Evolutionary conservation across 1,284 basidiomycete genomes (phyloP), one percentile per base, ranked within the genome.

Genomic region (Puccinia coronata): DNA sequence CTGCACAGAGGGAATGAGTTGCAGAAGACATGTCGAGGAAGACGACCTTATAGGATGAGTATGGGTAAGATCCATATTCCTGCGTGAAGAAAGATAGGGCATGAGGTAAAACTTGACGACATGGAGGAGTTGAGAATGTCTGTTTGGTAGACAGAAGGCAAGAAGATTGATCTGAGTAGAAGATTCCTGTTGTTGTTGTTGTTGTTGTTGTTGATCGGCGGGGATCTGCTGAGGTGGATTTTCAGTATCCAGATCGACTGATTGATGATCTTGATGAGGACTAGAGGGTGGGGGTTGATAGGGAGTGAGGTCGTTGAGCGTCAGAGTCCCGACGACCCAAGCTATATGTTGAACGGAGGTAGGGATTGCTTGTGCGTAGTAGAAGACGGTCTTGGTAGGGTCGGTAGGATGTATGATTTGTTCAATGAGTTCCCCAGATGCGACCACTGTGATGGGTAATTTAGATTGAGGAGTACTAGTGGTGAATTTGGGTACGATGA

Each of bases 11-110:
- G 70, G 86, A 85, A 51, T 83, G 81, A 28, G 84, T 83, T 82
- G 96, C 89, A 83, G 96, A 92, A 78, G 84, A 84, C 63, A 83
- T 82, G 82, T 98, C 93, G 81, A 99, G 93, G 84, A 98, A 97
- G n/a, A 96, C 93, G 82, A 97, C 86, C 85, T 98, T 98, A 89
- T 93, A 95, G 57, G 96, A 96, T 31, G 92, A 91, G 86, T 96
- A 99, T 0, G 97, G 97, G 86, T 98, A 99, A 1, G 95, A 96
- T 41, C 96, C 96, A 84, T 92, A 97, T 86, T 98, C 95, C 31
- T 92, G 91, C 25, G 92, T 91, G 86, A 93, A 97, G 87, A 94
- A 98, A 83, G 90, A 91, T 92, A 99, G 95, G 8, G 96, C 94
- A 34, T 92, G 90, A 53, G 94, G 91, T 82, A 97, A 89, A 92